Evolutionary conservation across 2,329 filamentous ascomycete species (phyloP).

Genomic region (Talaromyces sp.): DNA sequence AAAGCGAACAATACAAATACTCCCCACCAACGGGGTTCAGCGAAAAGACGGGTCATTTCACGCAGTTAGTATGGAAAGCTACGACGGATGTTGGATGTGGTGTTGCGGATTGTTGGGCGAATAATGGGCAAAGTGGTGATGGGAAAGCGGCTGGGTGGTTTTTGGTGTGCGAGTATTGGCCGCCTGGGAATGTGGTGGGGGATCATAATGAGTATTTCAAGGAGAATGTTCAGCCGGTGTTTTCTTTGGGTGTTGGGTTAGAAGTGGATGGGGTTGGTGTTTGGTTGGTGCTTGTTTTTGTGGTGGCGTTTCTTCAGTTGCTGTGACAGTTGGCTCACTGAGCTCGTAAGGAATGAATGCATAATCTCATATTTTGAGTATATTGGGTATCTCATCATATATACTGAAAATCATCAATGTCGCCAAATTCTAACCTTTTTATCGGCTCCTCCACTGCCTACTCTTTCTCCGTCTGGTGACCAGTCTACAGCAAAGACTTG

Average conservation of each 20-base stretch:
- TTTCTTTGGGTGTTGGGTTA: conserved; percentile 1
- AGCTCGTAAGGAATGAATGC: too few species aligned
- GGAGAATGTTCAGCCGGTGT: conserved; percentile 30
- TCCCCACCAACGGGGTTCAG: conserved; percentile 54
- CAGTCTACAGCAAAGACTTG: conserved; percentile 95
- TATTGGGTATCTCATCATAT: conserved; percentile 16
- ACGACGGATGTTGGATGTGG: conserved; percentile 65
- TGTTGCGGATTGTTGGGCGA: conserved; percentile 27
- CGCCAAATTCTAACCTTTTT: conserved; percentile 69
- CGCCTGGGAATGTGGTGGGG: conserved; percentile 60
- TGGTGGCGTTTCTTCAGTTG: neutral
- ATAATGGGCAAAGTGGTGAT: conserved; percentile 26
- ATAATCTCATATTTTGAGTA: neutral
- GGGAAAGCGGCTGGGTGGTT: conserved; percentile 56
- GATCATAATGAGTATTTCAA: conserved; percentile 31
- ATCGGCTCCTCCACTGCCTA: conserved; percentile 90
- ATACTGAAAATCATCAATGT: conserved; percentile 44
- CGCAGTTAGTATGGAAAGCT: conserved; percentile 69
- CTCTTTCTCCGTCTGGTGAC: conserved; percentile 84
- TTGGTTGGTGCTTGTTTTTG: conserved; percentile 5
- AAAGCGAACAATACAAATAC: conserved; percentile 61
- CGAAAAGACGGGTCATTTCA: conserved; percentile 69
- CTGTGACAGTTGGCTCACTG: too few species aligned
- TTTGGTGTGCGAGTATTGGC: conserved; percentile 69
- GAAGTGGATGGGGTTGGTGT: neutral